Conservation (phyloP, 495 filamentous ascomycete species). For the Tuber aestivum region DNA sequence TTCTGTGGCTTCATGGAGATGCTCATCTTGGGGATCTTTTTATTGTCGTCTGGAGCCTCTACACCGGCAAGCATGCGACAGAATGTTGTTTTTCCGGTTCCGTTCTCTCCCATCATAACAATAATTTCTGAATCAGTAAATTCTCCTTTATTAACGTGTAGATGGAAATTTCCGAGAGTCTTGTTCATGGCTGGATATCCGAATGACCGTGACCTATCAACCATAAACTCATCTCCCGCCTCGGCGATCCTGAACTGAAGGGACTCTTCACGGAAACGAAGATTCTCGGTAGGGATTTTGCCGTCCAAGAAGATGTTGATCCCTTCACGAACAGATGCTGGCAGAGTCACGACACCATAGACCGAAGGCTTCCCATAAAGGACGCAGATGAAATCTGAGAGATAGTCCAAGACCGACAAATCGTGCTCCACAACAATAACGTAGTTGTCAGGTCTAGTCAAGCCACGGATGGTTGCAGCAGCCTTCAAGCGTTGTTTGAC, state of each 20-base stretch:
- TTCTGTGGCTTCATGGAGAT: constrained; percentile 99
- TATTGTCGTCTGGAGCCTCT: constrained; percentile 73
- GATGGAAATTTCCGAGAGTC: constrained; percentile 82
- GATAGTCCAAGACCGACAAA: constrained; percentile 93
- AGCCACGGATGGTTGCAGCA: constrained; percentile 80
- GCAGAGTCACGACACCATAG: constrained; percentile 97
- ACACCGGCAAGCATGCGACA: constrained; percentile 90
- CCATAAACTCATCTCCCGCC: constrained; percentile 80
- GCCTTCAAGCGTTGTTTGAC: constrained; percentile 95
- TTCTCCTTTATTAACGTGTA: constrained; percentile 69
- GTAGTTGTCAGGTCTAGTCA: constrained; percentile 82
- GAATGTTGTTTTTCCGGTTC: constrained; percentile 95
- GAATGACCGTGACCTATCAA: constrained; percentile 79
- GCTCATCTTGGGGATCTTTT: constrained; percentile 81
- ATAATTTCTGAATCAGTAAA: constrained; percentile 98
- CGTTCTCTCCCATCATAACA: constrained; percentile 99
- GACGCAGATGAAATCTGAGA: constrained; percentile 96
- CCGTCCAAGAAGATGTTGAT: constrained; percentile 99
- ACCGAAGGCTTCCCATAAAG: constrained; percentile 91
- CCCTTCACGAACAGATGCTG: constrained; percentile 92
- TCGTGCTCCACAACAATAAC: constrained; percentile 99
- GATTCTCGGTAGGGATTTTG: constrained; percentile 94
- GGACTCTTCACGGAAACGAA: constrained; percentile 95
- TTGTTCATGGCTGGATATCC: constrained; percentile 86
- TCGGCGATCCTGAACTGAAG: constrained; percentile 94